Evolutionary conservation across 2,329 filamentous ascomycete genomes (phyloP).

Genomic region (Fusarium papillatum): DNA sequence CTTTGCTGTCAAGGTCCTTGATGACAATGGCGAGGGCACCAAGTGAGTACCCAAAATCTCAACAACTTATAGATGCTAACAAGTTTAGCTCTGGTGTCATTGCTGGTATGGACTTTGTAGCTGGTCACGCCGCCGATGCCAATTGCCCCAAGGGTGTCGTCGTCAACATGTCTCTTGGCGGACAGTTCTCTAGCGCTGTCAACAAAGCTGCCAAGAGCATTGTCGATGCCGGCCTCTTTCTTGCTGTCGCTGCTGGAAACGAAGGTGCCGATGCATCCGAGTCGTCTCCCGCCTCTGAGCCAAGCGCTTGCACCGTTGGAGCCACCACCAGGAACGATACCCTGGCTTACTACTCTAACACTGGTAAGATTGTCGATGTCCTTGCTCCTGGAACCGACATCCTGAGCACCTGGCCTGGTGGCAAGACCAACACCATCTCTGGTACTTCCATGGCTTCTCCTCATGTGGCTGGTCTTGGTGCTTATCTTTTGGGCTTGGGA

Average conservation of each 20-base stretch:
- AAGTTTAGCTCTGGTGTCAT: conserved; percentile 55
- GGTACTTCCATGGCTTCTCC: conserved; percentile 61
- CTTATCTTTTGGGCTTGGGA: conserved; percentile 56
- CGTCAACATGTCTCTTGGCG: conserved; percentile 71
- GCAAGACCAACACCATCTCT: conserved; percentile 55
- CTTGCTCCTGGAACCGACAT: conserved; percentile 64
- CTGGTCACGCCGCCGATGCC: conserved; percentile 50
- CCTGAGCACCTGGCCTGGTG: conserved; percentile 62
- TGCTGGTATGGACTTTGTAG: conserved; percentile 60
- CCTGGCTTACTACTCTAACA: conserved; percentile 66
- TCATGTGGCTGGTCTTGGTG: conserved; percentile 57
- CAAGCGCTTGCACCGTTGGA: conserved; percentile 66
- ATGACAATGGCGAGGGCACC: conserved; percentile 47
- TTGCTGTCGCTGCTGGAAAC: conserved; percentile 71
- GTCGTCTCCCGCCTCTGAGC: conserved; percentile 63
- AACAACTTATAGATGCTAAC: background rate
- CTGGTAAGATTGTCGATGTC: conserved; percentile 62
- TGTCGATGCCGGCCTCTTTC: conserved; percentile 61
- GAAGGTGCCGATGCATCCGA: conserved; percentile 56
- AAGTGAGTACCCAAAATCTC: conserved; percentile 30
- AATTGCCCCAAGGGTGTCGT: conserved; percentile 61
- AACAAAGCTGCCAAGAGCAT: conserved; percentile 65
- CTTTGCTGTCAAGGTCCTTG: conserved; percentile 62
- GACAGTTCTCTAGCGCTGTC: conserved; percentile 57
- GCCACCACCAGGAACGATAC: conserved; percentile 57